Evolutionary conservation across 495 filamentous ascomycete genomes (phyloP), one percentile per base, ranked within the genome.

Genomic region (Xylaria cubensis): DNA sequence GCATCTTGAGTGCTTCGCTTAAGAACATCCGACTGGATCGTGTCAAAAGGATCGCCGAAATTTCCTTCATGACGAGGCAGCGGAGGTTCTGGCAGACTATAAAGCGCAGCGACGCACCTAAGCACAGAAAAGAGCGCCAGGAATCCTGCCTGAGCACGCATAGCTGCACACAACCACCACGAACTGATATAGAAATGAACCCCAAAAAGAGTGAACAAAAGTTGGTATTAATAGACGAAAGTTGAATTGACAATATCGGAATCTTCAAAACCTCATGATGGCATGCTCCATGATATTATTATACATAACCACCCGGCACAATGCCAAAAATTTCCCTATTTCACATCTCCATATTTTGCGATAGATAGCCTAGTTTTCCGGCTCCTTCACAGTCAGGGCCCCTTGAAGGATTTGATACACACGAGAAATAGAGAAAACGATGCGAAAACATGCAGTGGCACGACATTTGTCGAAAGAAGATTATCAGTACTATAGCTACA

Each of bases 1-100:
- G 72, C 73, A 53, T 69, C 67, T 12, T 69, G 67, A 10, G 56
- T 62, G 67, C 67, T 69, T 24, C 67, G 67, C 19, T 51, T 69
- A 19, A 62, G 32, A 1, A 62, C 56, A 69, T 62, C 56, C 1
- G 67, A 69, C 26, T 36, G 55, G 4, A 69, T 17, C 0, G 15
- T 8, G 24, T 39, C 42, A 41, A 69, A 69, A 9, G 62, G 24
- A 41, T 69, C 67, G 15, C 21, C 39, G 64, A 66, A 51, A 4
- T 32, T 1, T 19, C 34, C 7, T 34, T 3, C n/a, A 15, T 46
- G 19, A 12, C 26, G 41, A 34, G n/a, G 8, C 1, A 56, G 34
- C 1, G 56, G 53, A 3, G 42, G 41, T 26, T 69, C 53, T 0
- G 67, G 67, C 0, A 69, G 17, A 56, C 41, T 29, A 69, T 69